phyloP scores from a whole-genome alignment of 257 asterid genomes.

The Nicotiana sylvestris region DNA sequence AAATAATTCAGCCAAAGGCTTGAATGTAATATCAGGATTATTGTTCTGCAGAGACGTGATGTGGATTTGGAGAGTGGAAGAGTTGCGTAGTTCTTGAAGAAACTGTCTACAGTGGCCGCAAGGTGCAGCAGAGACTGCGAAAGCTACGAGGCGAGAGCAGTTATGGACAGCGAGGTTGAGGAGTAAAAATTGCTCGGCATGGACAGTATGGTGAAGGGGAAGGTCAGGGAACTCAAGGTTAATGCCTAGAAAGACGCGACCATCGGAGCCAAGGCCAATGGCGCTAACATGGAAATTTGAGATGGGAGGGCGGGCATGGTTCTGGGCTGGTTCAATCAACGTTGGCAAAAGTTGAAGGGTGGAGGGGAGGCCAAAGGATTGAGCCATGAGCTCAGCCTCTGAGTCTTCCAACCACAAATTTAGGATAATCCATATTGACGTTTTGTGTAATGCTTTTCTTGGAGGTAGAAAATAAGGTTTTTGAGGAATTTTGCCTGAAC shows the following conservation, averaged over 20 bases:
- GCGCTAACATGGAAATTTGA: conserved; percentile 74
- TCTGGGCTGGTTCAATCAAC: conserved; percentile 53
- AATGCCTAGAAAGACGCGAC: conserved; percentile 70
- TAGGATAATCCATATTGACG: conserved; percentile 30
- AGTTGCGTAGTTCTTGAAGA: conserved; percentile 67
- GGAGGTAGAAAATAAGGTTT: no score
- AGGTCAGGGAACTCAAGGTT: conserved; percentile 74
- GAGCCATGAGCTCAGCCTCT: conserved; percentile 55
- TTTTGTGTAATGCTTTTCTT: not conserved
- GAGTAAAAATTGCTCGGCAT: conserved; percentile 82
- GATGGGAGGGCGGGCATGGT: conserved; percentile 73
- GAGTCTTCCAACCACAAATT: conserved; percentile 51
- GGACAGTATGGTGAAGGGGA: conserved; percentile 70
- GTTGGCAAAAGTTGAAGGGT: conserved; percentile 66
- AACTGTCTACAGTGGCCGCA: conserved; percentile 97
- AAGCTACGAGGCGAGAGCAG: conserved; percentile 42
- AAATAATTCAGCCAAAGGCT: conserved; percentile 41
- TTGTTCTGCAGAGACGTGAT: conserved; percentile 30
- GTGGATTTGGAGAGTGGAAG: conserved; percentile 46
- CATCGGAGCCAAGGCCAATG: conserved; percentile 78
- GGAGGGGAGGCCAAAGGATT: conserved; percentile 53
- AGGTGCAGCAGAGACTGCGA: conserved; percentile 89
- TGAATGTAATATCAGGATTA: conserved; percentile 21
- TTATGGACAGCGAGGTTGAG: conserved; percentile 52
- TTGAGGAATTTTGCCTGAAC: no score